These are phyloP conservation scores for Trichoderma sp. DNA, from an alignment of 2,329 filamentous ascomycete genomes.

Conservation along the genomic window DNA sequence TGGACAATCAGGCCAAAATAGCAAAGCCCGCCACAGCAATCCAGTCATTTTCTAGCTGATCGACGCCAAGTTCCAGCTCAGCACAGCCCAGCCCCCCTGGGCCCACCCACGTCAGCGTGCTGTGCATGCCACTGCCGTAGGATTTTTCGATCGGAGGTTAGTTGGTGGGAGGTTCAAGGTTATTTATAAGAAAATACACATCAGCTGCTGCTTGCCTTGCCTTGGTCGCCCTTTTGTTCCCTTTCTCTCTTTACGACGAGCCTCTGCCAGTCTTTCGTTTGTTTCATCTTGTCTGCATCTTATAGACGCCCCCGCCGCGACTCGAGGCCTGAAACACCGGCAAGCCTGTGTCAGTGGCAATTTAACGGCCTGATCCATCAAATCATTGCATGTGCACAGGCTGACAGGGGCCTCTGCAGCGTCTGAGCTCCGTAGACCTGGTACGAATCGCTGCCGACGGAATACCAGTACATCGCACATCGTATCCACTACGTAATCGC, in stretches of 20 bases:
- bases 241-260: not conserved
- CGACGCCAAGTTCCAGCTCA: not conserved
- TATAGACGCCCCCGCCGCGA: not conserved
- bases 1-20: not conserved
- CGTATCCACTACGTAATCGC: constrained; percentile 20
- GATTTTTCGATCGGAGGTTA: not conserved
- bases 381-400: not conserved
- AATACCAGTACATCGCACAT: not conserved
- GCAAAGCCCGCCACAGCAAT: not conserved
- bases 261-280: not conserved
- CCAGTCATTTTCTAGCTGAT: not conserved
- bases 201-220: not conserved
- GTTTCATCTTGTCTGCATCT: not conserved
- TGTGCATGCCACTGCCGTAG: not conserved
- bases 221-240: not conserved
- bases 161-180: not conserved
- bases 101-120: constrained; percentile 14
- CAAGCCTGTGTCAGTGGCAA: constrained; percentile 7
- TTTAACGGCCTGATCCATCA: not conserved
- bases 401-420: not conserved
- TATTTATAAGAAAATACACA: not conserved
- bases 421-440: not conserved
- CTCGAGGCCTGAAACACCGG: constrained; percentile 9
- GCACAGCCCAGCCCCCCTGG: constrained; percentile 18
- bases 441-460: not conserved